Evolutionary conservation across 1,284 basidiomycete species (phyloP).

Genomic region (Ustilago hordei): DNA sequence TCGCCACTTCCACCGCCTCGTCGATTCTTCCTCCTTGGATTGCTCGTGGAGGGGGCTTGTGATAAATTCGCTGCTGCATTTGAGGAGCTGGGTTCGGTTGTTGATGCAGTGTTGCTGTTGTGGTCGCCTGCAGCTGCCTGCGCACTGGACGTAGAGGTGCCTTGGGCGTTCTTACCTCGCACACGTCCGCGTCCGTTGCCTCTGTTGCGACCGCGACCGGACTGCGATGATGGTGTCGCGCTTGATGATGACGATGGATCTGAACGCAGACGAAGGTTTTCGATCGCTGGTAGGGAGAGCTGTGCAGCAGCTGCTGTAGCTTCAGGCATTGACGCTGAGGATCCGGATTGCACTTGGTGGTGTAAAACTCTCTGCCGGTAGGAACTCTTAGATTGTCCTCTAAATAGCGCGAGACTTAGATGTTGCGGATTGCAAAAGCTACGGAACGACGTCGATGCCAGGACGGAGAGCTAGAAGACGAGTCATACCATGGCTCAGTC

Average conservation of each 20-base stretch:
- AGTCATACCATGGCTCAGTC: slow-evolving; percentile 5
- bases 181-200: slow-evolving; percentile 22
- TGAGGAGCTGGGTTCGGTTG: background rate
- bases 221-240: slow-evolving; percentile 13
- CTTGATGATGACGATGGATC: slow-evolving; percentile 25
- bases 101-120: background rate
- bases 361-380: too few species aligned
- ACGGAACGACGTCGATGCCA: background rate
- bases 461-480: background rate
- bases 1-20: slow-evolving; percentile 13
- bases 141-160: background rate
- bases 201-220: slow-evolving; percentile 21
- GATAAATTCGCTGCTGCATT: background rate
- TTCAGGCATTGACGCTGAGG: slow-evolving; percentile 19
- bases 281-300: slow-evolving; percentile 15
- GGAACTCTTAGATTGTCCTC: too few species aligned
- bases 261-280: slow-evolving; percentile 14
- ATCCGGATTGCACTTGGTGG: background rate
- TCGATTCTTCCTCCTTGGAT: slow-evolving; percentile 3
- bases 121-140: background rate
- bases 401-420: background rate
- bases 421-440: background rate
- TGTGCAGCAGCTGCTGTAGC: slow-evolving; percentile 18
- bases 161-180: slow-evolving; percentile 23
- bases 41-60: slow-evolving; percentile 6